A percentile compares a stretch with the other conserved stretches of the same genome.
Evolutionary conservation across 768 basidiomycete genomes (phyloP).

Genomic region (Tephrocybe sp.): DNA sequence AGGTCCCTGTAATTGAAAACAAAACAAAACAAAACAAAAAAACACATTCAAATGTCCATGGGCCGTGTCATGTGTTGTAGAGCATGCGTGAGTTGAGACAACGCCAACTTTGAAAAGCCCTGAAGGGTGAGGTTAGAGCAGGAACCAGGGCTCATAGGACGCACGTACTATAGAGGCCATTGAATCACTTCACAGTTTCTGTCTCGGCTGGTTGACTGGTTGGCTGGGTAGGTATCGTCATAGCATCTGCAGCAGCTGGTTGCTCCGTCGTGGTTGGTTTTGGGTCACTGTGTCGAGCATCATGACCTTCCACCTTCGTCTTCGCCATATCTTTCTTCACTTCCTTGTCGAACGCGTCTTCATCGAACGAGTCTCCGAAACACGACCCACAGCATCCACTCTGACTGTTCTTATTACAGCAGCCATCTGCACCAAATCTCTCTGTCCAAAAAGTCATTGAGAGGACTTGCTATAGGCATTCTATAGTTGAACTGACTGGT

Average conservation of each 20-base stretch:
- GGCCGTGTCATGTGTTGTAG: no score
- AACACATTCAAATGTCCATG: no score
- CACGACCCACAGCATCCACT: constrained; percentile 47
- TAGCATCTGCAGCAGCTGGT: constrained; percentile 1
- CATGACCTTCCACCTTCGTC: constrained; percentile 26
- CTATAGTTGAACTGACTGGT: constrained; percentile 14
- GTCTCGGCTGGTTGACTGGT: neutral
- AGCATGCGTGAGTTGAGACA: no score
- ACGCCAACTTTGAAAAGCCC: no score
- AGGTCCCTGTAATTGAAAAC: no score
- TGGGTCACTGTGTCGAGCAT: constrained; percentile 18
- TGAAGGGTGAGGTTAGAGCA: no score
- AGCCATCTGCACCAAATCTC: constrained; percentile 29
- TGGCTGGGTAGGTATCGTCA: constrained; percentile 5
- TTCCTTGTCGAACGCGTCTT: constrained; percentile 41
- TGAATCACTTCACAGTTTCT: no score
- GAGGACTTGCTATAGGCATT: neutral
- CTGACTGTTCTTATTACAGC: constrained; percentile 24
- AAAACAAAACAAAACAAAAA: no score
- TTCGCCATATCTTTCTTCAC: constrained; percentile 35
- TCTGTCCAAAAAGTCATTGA: constrained; percentile 17
- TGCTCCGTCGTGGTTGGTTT: constrained; percentile 23
- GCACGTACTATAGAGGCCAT: no score
- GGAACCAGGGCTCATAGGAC: no score
- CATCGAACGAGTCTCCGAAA: constrained; percentile 40